phyloP scores from a whole-genome alignment of 208 protist species.

The Acanthamoeba healyi region DNA sequence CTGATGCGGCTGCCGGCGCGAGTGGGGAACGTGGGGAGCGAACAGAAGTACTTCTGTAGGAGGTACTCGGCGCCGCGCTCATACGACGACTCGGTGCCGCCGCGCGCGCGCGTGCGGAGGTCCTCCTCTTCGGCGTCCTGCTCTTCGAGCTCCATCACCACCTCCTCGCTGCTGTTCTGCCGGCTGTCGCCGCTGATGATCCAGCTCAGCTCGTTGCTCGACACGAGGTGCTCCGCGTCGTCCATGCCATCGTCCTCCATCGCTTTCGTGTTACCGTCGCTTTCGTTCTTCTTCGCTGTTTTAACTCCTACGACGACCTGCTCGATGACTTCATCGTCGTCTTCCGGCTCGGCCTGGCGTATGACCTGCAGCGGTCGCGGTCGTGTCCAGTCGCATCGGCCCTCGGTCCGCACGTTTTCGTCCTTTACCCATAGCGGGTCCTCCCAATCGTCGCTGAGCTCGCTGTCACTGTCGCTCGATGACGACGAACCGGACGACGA shows the following conservation, averaged over 20 bases:
- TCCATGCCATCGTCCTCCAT: neutral
- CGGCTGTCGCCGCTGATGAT: neutral
- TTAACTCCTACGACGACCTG: neutral
- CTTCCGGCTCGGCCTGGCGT: neutral
- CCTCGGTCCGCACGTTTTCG: constrained; percentile 27
- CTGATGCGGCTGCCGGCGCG: constrained; percentile 4
- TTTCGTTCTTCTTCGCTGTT: neutral
- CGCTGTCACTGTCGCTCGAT: constrained; percentile 2
- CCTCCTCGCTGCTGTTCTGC: neutral
- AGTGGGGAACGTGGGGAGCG: neutral
- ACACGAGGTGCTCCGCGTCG: neutral
- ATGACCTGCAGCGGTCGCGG: neutral
- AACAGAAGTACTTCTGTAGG: constrained; percentile 16
- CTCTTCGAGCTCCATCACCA: constrained; percentile 47
- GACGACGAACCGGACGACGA: neutral
- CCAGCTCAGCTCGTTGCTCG: constrained; percentile 40
- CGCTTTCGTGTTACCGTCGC: neutral
- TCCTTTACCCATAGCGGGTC: constrained; percentile 50
- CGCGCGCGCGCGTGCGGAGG: neutral
- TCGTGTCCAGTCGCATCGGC: neutral
- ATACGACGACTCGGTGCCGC: neutral
- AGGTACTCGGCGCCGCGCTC: constrained; percentile 39
- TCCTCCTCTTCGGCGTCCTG: constrained; percentile 39
- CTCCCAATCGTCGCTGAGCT: constrained; percentile 35
- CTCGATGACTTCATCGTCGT: neutral